Conservation (phyloP, 164 flowering plant genomes). For the Vitis vinifera region DNA sequence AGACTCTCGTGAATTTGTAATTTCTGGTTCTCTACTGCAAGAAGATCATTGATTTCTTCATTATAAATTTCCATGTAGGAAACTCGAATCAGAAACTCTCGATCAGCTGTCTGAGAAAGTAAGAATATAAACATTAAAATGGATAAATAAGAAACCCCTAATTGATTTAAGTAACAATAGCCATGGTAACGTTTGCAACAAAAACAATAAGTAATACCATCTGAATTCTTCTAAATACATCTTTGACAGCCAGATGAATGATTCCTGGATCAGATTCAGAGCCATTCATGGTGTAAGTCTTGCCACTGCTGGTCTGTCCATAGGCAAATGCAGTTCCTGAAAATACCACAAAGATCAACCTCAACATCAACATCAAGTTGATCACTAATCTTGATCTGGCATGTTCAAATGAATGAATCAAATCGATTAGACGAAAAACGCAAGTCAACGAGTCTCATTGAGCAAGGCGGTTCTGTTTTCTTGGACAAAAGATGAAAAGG, state of each 20-base stretch:
- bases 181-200: background rate
- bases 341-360: slow-evolving; percentile 5
- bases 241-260: slow-evolving; percentile 66
- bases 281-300: slow-evolving; percentile 93
- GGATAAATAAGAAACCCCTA: background rate
- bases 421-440: no score
- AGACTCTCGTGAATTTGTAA: slow-evolving; percentile 93
- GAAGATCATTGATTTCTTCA: slow-evolving; percentile 95
- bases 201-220: slow-evolving; percentile 30
- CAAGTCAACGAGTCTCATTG: no score
- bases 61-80: slow-evolving; percentile 99
- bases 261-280: slow-evolving; percentile 75
- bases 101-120: slow-evolving; percentile 44
- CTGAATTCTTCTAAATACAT: slow-evolving; percentile 57
- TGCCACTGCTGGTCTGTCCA: slow-evolving; percentile 97
- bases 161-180: background rate
- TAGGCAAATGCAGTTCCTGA: slow-evolving; percentile 93
- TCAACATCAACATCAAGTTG: background rate
- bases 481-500: no score
- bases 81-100: slow-evolving; percentile 90
- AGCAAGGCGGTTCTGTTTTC: no score
- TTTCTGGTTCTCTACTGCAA: slow-evolving; percentile 78
- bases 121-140: slow-evolving; percentile 7
- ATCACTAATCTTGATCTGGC: background rate
- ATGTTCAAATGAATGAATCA: background rate